Conservation (phyloP, 345 rosid genomes). For the Arabidopsis suecica region DNA sequence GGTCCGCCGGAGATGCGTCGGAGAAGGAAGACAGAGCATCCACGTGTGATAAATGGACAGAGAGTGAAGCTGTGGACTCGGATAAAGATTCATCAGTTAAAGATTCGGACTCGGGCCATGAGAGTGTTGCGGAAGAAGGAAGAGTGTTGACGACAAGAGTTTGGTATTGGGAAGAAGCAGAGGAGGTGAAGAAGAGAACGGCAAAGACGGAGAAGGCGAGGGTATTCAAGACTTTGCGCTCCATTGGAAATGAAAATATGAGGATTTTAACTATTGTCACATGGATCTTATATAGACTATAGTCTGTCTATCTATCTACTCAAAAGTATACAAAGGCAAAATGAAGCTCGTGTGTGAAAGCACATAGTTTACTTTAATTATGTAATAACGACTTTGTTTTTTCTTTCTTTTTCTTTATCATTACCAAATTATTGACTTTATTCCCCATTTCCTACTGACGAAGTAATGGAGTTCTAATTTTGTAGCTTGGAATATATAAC, state of each 20-base stretch:
- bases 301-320: not conserved
- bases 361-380: slow-evolving; percentile 18
- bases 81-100: slow-evolving; percentile 1
- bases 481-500: accelerated
- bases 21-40: slow-evolving; percentile 62
- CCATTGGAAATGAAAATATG: slow-evolving; percentile 46
- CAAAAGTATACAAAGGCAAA: slow-evolving; percentile 21
- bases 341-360: slow-evolving; percentile 40
- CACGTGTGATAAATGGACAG: slow-evolving; percentile 62
- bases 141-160: slow-evolving; percentile 56
- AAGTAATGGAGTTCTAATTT: not conserved
- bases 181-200: slow-evolving; percentile 38
- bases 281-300: slow-evolving; percentile 18
- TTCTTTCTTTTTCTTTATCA: not conserved
- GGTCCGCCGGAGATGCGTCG: slow-evolving; percentile 55
- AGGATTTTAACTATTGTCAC: not conserved
- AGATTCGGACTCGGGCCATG: slow-evolving; percentile 52
- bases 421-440: slow-evolving; percentile 24
- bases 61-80: slow-evolving; percentile 45
- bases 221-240: slow-evolving; percentile 40
- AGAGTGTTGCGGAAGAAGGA: slow-evolving; percentile 50
- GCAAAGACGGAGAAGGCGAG: slow-evolving; percentile 46
- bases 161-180: slow-evolving; percentile 47
- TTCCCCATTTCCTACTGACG: not conserved
- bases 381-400: not conserved